A percentile compares a stretch with the other conserved stretches of the same genome.
Evolutionary conservation across 2,329 filamentous ascomycete species (phyloP).

Genomic region (Fusarium kyushuense): DNA sequence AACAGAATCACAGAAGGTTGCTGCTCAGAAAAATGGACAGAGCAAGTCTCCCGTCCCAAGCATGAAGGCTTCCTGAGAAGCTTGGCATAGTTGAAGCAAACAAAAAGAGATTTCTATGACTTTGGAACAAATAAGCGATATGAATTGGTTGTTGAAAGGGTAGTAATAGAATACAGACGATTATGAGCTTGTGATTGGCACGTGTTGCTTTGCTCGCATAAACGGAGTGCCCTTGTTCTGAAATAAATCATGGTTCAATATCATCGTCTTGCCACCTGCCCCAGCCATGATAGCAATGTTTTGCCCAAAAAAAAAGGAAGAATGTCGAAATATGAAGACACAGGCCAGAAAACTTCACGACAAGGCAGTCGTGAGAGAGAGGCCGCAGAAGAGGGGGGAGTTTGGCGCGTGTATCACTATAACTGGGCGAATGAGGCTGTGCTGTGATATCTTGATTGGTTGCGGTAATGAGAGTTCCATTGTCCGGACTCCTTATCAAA

Average conservation of each 20-base stretch:
- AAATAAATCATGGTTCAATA: conserved; percentile 15
- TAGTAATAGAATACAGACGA: conserved; percentile 16
- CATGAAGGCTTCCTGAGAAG: conserved; percentile 34
- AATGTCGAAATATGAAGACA: conserved; percentile 14
- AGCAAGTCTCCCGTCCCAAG: conserved; percentile 39
- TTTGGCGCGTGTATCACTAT: conserved; percentile 19
- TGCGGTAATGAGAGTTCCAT: too few species aligned
- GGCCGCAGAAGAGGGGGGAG: neutral
- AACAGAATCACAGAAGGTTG: conserved; percentile 25
- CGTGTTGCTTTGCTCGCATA: neutral
- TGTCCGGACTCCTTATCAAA: too few species aligned
- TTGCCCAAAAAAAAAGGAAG: neutral
- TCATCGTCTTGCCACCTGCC: neutral
- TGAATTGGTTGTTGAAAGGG: neutral
- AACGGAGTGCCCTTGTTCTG: conserved; percentile 6
- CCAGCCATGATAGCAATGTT: neutral
- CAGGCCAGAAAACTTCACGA: conserved; percentile 9
- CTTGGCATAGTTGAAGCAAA: neutral
- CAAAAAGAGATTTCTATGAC: neutral
- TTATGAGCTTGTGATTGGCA: conserved; percentile 34
- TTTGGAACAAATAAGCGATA: neutral
- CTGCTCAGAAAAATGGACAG: conserved; percentile 25
- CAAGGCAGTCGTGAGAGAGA: conserved; percentile 21
- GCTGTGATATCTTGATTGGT: neutral
- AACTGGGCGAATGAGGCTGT: conserved; percentile 35